Percentiles rank a stretch among this genome's conserved stretches.
Evolutionary conservation across 2,329 filamentous ascomycete species (phyloP).

Genomic region (Teratosphaeria viscida): DNA sequence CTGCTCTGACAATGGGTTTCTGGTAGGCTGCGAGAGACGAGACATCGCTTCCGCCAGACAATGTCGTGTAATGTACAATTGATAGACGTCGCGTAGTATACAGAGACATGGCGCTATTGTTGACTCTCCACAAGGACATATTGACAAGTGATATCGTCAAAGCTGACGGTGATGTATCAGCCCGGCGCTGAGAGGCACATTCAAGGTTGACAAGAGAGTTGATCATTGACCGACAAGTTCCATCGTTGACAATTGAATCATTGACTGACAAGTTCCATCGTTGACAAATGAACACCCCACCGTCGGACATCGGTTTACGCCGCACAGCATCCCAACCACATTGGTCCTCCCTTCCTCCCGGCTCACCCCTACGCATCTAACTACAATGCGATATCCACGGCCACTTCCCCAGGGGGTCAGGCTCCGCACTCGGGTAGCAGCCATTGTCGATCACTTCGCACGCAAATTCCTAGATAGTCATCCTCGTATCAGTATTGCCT

Average conservation of each 20-base stretch:
- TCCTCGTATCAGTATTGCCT: not conserved
- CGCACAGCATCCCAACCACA: not conserved
- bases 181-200: no score
- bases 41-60: not conserved
- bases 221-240: no score
- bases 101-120: not conserved
- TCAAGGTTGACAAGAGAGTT: no score
- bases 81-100: not conserved
- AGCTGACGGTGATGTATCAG: no score
- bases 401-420: not conserved
- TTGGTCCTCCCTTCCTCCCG: not conserved
- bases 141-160: no score
- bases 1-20: no score
- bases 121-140: no score
- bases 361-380: not conserved
- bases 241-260: not conserved
- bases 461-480: not conserved
- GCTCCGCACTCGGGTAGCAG: not conserved
- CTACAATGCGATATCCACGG: not conserved
- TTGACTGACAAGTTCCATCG: no score
- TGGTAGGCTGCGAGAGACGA: not conserved
- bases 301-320: not conserved
- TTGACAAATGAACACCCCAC: not conserved
- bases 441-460: not conserved
- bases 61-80: not conserved